Evolutionary conservation across 176 grass and related monocot species (phyloP).

Genomic region (Aegilops sharonensis): DNA sequence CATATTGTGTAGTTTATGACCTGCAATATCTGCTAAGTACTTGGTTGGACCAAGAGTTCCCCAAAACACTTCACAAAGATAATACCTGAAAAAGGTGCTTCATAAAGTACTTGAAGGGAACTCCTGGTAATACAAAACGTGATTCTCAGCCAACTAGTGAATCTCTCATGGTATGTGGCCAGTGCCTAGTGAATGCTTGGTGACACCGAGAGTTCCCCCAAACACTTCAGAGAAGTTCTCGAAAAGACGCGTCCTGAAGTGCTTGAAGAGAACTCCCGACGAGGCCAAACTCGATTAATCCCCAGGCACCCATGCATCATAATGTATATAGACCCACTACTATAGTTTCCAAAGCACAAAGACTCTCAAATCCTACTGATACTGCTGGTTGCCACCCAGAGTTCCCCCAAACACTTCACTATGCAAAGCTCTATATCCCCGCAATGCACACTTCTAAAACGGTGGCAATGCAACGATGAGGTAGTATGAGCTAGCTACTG

Average conservation of each 20-base stretch:
- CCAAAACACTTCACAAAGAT: slow-evolving; percentile 39
- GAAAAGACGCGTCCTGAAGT: slow-evolving; percentile 13
- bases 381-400: not conserved
- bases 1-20: not conserved
- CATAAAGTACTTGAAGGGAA: slow-evolving; percentile 42
- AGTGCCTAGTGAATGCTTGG: not conserved
- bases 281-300: not conserved
- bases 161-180: not conserved
- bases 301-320: not conserved
- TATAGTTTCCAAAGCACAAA: not conserved
- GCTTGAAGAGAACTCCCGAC: slow-evolving; percentile 37
- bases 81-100: not conserved
- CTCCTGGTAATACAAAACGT: slow-evolving; percentile 14
- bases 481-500: slow-evolving; percentile 12
- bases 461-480: slow-evolving; percentile 3
- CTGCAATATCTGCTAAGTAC: not conserved
- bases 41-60: slow-evolving; percentile 30
- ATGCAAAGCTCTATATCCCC: not conserved
- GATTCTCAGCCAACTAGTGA: not conserved
- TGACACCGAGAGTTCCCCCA: slow-evolving; percentile 48
- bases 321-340: not conserved
- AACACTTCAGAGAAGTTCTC: slow-evolving; percentile 43
- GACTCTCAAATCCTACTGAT: not conserved
- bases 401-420: slow-evolving; percentile 55
- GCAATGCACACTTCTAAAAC: not conserved